These are phyloP conservation scores for Eustoma russellianum DNA, from an alignment of 257 asterid species.

Conservation along the genomic window DNA sequence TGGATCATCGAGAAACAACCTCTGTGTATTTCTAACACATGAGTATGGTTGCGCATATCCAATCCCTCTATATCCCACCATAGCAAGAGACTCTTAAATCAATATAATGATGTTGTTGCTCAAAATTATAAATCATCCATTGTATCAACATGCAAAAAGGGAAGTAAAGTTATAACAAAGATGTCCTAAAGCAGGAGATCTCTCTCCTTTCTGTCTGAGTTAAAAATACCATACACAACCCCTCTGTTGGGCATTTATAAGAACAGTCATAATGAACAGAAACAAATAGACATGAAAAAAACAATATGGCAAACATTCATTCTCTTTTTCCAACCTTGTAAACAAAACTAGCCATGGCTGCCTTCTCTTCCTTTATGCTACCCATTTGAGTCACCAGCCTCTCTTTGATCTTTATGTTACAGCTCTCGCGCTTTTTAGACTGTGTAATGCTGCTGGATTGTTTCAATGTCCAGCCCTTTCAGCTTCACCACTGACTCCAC, in stretches of 20 bases:
- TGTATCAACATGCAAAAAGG: no score
- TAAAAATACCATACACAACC: conserved; percentile 14
- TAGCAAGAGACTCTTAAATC: no score
- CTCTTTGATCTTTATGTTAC: conserved; percentile 2
- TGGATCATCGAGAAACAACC: no score
- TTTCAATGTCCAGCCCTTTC: conserved; percentile 86
- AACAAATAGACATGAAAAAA: no score
- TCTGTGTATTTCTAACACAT: no score
- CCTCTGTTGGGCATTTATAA: conserved; percentile 1
- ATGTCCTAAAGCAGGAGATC: conserved; percentile 10
- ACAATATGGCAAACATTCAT: no score
- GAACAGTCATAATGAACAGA: background rate
- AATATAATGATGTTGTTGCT: no score
- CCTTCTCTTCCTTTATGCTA: background rate
- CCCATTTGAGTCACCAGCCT: conserved; percentile 8
- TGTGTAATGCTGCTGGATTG: conserved; percentile 88
- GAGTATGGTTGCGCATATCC: no score
- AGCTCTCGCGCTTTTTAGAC: conserved; percentile 34
- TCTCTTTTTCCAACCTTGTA: no score
- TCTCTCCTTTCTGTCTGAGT: conserved; percentile 7
- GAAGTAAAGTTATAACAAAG: conserved; percentile 2
- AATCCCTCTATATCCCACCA: no score
- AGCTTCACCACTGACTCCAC: conserved; percentile 98
- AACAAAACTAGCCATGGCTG: conserved; percentile 1
- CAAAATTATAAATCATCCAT: no score